These are phyloP conservation scores for Mycena galopus DNA, from an alignment of 768 basidiomycete genomes.

Conservation along the genomic window DNA sequence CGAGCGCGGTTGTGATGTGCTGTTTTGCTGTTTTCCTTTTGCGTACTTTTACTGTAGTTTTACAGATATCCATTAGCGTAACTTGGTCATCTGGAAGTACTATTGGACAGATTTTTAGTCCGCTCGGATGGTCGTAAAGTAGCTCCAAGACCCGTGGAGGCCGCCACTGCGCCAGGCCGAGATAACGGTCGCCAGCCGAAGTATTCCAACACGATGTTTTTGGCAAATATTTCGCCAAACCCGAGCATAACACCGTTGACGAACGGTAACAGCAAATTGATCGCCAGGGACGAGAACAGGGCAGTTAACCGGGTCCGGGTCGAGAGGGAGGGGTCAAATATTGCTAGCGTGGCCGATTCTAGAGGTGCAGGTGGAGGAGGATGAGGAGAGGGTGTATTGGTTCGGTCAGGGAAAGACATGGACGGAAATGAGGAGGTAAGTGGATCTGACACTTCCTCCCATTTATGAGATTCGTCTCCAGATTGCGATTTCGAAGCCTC, in stretches of 20 bases:
- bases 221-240: conserved; percentile 95
- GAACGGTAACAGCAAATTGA: conserved; percentile 90
- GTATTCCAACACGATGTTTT: conserved; percentile 74
- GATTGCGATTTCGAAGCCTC: conserved; percentile 45
- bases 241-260: conserved; percentile 96
- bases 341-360: conserved; percentile 70
- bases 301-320: conserved; percentile 77
- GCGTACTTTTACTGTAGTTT: not conserved
- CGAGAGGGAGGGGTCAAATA: conserved; percentile 79
- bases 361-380: conserved; percentile 30
- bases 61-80: not conserved
- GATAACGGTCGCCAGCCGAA: conserved; percentile 58
- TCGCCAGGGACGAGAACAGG: conserved; percentile 78
- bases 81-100: conserved; percentile 19
- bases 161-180: conserved; percentile 52
- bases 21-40: not conserved
- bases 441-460: conserved; percentile 80
- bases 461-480: conserved; percentile 68
- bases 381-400: conserved; percentile 63
- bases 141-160: conserved; percentile 51
- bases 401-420: conserved; percentile 77
- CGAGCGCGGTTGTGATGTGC: conserved; percentile 66
- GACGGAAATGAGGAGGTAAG: conserved; percentile 82
- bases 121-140: conserved; percentile 11
- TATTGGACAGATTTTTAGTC: conserved; percentile 16